A percentile compares a stretch with the other conserved stretches of the same genome.
These are phyloP conservation scores for Amanita jacksonii DNA, from an alignment of 768 basidiomycete genomes.

Conservation along the genomic window DNA sequence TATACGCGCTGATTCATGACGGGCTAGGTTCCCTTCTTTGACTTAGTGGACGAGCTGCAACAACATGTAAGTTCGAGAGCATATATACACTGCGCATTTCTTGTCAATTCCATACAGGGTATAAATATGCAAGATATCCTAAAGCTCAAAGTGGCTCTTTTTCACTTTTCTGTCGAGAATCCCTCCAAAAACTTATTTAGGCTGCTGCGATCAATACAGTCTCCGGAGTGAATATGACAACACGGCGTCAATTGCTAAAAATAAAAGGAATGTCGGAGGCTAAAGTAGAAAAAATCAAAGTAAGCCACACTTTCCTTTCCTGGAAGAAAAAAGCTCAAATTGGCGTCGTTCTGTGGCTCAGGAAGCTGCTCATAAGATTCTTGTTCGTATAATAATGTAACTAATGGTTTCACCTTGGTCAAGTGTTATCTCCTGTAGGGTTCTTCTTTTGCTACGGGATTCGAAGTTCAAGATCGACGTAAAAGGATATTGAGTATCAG, in stretches of 20 bases:
- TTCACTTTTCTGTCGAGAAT: slow-evolving; percentile 6
- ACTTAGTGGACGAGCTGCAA: slow-evolving; percentile 77
- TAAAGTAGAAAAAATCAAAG: slow-evolving; percentile 97
- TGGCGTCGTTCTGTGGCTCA: slow-evolving; percentile 19
- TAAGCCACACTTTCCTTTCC: slow-evolving; percentile 15
- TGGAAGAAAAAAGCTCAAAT: neutral
- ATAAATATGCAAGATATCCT: slow-evolving; percentile 93
- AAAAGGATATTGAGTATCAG: slow-evolving; percentile 77
- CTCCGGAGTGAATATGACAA: slow-evolving; percentile 86
- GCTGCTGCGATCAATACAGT: slow-evolving; percentile 76
- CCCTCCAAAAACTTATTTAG: slow-evolving; percentile 26
- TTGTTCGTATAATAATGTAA: slow-evolving; percentile 38
- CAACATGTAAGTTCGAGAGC: slow-evolving; percentile 45
- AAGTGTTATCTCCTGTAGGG: slow-evolving; percentile 38
- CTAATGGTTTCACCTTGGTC: neutral
- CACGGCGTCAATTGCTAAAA: slow-evolving; percentile 80
- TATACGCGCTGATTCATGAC: neutral
- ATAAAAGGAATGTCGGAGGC: slow-evolving; percentile 98
- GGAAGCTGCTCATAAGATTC: slow-evolving; percentile 87
- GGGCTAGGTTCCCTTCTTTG: slow-evolving; percentile 52
- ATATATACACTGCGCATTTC: slow-evolving; percentile 11
- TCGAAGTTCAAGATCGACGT: slow-evolving; percentile 82
- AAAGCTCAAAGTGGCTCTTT: slow-evolving; percentile 67
- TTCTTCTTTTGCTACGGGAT: slow-evolving; percentile 84
- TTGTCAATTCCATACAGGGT: slow-evolving; percentile 40